Conservation (phyloP, 169 alveolate species). For the Perkinsus marinus region DNA sequence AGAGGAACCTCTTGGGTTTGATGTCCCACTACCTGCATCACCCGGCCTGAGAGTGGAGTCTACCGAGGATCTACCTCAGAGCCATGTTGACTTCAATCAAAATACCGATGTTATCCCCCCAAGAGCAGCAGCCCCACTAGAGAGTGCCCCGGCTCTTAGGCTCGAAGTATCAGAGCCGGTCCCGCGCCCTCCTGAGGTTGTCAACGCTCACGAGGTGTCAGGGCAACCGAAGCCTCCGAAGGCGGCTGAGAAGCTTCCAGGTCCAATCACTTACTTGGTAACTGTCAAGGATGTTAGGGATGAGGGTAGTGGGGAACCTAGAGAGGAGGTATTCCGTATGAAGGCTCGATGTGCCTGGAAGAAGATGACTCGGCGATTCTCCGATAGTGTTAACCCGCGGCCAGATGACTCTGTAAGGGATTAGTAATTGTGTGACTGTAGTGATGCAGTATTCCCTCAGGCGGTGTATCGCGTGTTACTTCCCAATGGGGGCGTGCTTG, state of each 20-base stretch:
- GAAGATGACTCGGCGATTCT: neutral
- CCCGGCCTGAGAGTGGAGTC: neutral
- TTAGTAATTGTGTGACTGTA: too few species aligned
- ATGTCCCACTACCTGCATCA: neutral
- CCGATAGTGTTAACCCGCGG: neutral
- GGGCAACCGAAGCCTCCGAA: neutral
- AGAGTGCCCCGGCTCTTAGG: too few species aligned
- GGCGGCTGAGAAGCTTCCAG: neutral
- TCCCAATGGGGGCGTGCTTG: neutral
- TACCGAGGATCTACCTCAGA: too few species aligned
- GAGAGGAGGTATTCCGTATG: neutral
- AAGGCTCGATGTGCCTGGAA: neutral
- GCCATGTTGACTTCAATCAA: too few species aligned
- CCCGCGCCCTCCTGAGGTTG: too few species aligned
- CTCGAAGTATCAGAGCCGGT: too few species aligned
- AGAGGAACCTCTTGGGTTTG: neutral
- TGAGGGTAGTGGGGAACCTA: neutral
- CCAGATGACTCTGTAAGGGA: neutral
- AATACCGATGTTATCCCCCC: too few species aligned
- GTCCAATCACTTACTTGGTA: neutral
- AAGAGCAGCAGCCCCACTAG: too few species aligned
- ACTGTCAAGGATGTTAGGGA: neutral
- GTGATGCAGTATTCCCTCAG: too few species aligned
- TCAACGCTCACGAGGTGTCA: too few species aligned
- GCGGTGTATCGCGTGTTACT: neutral